Conservation (phyloP, 257 asterid species). For the Haberlea rhodopensis region DNA sequence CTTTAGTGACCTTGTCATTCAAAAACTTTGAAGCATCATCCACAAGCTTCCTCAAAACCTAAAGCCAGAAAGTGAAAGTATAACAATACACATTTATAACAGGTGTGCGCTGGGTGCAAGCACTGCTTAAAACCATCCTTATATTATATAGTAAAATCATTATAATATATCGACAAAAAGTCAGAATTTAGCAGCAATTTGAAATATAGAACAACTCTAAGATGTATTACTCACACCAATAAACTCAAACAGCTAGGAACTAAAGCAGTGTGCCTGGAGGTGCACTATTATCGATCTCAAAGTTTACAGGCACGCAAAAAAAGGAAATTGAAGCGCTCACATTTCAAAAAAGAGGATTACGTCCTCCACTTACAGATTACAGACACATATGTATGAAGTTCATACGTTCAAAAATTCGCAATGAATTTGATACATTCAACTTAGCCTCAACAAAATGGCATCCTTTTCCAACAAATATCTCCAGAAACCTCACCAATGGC, state of each 20-base stretch:
- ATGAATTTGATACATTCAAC: too few relatives aligned
- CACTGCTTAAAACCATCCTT: not conserved
- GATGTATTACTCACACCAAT: not conserved
- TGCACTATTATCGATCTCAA: not conserved
- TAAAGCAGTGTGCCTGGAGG: not conserved
- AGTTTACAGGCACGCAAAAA: not conserved
- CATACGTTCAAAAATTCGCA: too few relatives aligned
- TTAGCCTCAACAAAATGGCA: too few relatives aligned
- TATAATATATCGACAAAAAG: too few relatives aligned
- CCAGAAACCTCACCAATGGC: not conserved
- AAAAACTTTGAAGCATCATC: conserved; percentile 91
- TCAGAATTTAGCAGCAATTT: not conserved
- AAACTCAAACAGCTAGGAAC: not conserved
- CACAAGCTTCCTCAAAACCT: conserved; percentile 94
- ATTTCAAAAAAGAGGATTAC: too few relatives aligned
- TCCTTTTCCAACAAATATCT: not conserved
- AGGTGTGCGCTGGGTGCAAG: too few relatives aligned
- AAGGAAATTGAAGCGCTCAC: not conserved
- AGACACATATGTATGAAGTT: not conserved
- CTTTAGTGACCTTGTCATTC: conserved; percentile 89
- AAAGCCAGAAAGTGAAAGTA: conserved; percentile 19
- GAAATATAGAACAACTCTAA: not conserved
- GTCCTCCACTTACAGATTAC: too few relatives aligned
- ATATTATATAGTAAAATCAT: not conserved
- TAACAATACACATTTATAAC: too few relatives aligned